phyloP scores from a whole-genome alignment of 805 yeast genomes.

The Tetrapisispora fleetii region DNA sequence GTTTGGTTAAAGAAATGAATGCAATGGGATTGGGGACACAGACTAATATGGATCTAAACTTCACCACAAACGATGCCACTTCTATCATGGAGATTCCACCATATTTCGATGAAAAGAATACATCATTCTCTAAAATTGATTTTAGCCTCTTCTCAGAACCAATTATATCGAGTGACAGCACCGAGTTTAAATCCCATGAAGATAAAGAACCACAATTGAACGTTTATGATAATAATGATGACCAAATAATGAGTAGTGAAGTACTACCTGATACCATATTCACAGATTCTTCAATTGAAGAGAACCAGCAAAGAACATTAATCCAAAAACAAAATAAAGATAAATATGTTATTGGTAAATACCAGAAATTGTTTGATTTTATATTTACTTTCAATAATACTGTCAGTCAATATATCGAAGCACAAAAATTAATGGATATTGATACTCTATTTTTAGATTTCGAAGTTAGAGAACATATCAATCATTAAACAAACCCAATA shows the following conservation, averaged over 20 bases:
- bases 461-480: slow-evolving; percentile 9
- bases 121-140: neutral
- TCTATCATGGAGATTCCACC: neutral
- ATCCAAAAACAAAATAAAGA: neutral
- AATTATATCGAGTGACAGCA: neutral
- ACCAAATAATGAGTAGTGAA: neutral
- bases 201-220: neutral
- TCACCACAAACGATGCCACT: neutral
- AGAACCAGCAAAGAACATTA: neutral
- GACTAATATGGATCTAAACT: neutral
- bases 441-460: slow-evolving; percentile 14
- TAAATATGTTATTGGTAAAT: slow-evolving; percentile 10
- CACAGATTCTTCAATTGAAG: neutral
- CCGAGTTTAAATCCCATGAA: neutral
- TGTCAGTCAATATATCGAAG: slow-evolving; percentile 11
- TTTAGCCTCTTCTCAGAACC: neutral
- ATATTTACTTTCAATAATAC: slow-evolving; percentile 16
- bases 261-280: neutral
- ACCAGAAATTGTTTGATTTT: slow-evolving; percentile 8
- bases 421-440: slow-evolving; percentile 8
- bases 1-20: neutral
- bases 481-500: neutral
- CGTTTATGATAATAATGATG: neutral
- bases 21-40: slow-evolving; percentile 1
- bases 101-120: neutral